A percentile compares a stretch with the other conserved stretches of the same genome.
phyloP scores from a whole-genome alignment of 2,329 filamentous ascomycete species.

The Talaromyces funiculosus region DNA sequence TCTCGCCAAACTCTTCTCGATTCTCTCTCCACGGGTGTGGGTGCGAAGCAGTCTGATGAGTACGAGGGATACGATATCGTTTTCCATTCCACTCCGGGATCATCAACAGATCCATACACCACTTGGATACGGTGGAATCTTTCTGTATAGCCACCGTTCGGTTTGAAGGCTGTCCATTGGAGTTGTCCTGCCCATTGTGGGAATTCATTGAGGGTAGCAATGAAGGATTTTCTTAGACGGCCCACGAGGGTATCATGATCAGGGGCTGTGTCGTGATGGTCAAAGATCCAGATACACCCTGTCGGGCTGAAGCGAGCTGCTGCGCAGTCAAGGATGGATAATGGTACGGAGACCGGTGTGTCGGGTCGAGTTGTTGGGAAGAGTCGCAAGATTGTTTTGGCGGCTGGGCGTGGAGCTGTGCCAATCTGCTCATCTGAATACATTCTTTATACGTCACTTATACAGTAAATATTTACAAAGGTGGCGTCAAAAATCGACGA shows the following conservation, averaged over 20 bases:
- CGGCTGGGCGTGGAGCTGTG: background rate
- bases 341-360: background rate
- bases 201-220: conserved; percentile 33
- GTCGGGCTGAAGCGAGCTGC: background rate
- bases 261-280: background rate
- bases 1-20: conserved; percentile 14
- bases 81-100: background rate
- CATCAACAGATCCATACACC: conserved; percentile 12
- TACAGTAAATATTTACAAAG: background rate
- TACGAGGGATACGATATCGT: background rate
- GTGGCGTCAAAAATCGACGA: no score
- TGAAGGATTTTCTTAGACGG: conserved; percentile 23
- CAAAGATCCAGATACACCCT: background rate
- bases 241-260: background rate
- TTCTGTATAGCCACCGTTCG: conserved; percentile 21
- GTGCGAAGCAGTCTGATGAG: background rate
- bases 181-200: conserved; percentile 43
- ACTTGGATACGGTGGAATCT: conserved; percentile 35
- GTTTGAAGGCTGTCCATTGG: conserved; percentile 29
- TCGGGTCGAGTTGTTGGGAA: background rate
- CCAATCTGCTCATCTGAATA: background rate
- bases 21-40: background rate
- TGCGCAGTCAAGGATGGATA: background rate
- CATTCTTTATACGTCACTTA: background rate
- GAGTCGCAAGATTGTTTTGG: background rate